Evolutionary conservation across 257 asterid species (phyloP), one percentile per base, ranked within the genome.

Genomic region (Solanum pinnatisectum): DNA sequence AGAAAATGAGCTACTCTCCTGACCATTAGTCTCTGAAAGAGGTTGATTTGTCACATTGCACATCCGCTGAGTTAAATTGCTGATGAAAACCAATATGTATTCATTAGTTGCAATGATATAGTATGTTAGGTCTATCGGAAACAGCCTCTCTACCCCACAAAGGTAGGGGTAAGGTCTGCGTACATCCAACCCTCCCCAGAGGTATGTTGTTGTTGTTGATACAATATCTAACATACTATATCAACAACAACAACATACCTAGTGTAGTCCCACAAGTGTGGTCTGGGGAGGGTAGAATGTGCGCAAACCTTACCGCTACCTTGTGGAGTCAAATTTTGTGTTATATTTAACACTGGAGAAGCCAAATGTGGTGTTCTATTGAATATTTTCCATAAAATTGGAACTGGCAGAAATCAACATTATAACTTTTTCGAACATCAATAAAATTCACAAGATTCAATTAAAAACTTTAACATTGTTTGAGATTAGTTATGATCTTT

Each of bases 1-100:
- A 6, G 98, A 93, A 87, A 90, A 93, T 40, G 94, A 92, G 89
- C 93, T 95, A 56, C 37, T 86, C 37, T 91, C 96, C 88, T 85
- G 89, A 42, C 96, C 96, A 65, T 18, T 73, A 5, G 92, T 87
- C 90, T 93, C 94, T 63, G 86, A 79, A 87, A 94, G 94, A 39
- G 96, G 98, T 90, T 92, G 90, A 85, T 87, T 90, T 27, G 94
- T 93, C 88, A 95, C 93, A 46, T 91, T 89, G 92, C 98, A 95
- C 87, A 88, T 37, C 39, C 93, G 89, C 86, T 90, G 84, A 23
- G 94, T 90, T 74, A 91, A 88, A 89, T 95, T 93, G 91, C 95
- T 94, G 92, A 88, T 49, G 88, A 88, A 72, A 76, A 70, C 46
- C 84, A 86, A 42, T 32, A 70, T 35, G 16, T 49, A 71, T 32